Evolutionary conservation across 768 basidiomycete genomes (phyloP), one percentile per base, ranked within the genome.

Genomic region (Auricularia cornea): DNA sequence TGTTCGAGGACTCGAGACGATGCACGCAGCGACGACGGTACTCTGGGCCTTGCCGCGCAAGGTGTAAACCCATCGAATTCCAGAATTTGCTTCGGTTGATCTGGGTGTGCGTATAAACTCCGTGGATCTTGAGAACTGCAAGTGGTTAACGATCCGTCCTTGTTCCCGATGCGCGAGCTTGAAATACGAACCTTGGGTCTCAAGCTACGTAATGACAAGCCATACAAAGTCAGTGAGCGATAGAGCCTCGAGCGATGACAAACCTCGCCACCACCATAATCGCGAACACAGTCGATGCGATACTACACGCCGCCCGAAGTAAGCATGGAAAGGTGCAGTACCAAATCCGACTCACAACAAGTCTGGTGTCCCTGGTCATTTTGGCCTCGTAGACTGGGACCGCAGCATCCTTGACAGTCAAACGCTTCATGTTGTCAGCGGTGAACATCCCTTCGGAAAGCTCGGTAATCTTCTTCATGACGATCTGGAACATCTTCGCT

Each of bases 381-480:
- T 87, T 88, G 0, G 88, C 88, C 69, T 88, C 86, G 60, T 79
- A 89, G 11, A 89, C 79, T 0, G 87, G 85, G 2, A 89, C 71
- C 0, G 80, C 80, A 16, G 72, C 70, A 14, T 75, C 72, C 1
- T 70, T 60, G 0, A 79, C 79, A 29, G 76, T 83, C 14, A 89
- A 73, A 5, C 80, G 73, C 71, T 87, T 86, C 66, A 88, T 85
- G 65, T 89, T 89, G 63, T 86, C 83, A 11, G 78, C 76, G 1
- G 87, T 88, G 67, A 90, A 89, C 62, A 84, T 81, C 0, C 88
- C 88, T 3, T 81, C 79, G 0, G 88, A 90, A 11, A 90, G 77
- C 64, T 89, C 84, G 88, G 78, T 83, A 69, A 90, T 87, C 70
- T 89, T 90, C 73, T 87, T 89, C 41, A 87, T 68, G 30, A 84